phyloP scores from a whole-genome alignment of 2,329 filamentous ascomycete genomes.

The Colletotrichum cereale region DNA sequence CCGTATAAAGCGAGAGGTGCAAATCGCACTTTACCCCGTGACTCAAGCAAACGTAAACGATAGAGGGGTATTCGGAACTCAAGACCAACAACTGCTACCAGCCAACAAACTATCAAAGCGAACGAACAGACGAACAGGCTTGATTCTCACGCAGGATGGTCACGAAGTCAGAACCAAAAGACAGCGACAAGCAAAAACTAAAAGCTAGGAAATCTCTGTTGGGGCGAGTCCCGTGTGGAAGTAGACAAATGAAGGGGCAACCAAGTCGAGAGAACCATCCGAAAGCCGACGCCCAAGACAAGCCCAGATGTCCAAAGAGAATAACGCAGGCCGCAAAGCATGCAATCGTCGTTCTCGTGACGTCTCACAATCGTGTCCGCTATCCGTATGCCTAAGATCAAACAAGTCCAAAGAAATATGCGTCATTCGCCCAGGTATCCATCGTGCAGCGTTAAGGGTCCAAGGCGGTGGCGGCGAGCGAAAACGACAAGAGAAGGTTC shows the following conservation, averaged over 20 bases:
- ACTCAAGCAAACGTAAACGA: slow-evolving; percentile 8
- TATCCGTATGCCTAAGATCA: slow-evolving; percentile 41
- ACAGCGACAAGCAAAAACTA: slow-evolving; percentile 35
- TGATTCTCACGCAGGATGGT: slow-evolving; percentile 32
- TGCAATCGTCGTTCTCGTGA: slow-evolving; percentile 39
- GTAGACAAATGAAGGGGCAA: slow-evolving; percentile 38
- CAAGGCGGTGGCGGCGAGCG: slow-evolving; percentile 34
- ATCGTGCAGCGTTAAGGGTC: slow-evolving; percentile 39
- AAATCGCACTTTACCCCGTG: background rate
- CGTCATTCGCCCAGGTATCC: slow-evolving; percentile 40
- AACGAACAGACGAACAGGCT: slow-evolving; percentile 22
- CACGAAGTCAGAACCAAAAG: slow-evolving; percentile 33
- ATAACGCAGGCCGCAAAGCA: slow-evolving; percentile 33
- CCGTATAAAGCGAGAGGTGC: background rate
- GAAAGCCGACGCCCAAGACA: slow-evolving; percentile 36
- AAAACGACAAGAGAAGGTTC: slow-evolving; percentile 30
- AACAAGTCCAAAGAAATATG: slow-evolving; percentile 41
- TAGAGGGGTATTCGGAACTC: slow-evolving; percentile 24
- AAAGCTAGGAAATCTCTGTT: slow-evolving; percentile 41
- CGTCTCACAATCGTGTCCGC: slow-evolving; percentile 40
- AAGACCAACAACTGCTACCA: background rate
- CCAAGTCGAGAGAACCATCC: slow-evolving; percentile 32
- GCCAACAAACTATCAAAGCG: slow-evolving; percentile 6
- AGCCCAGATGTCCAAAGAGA: slow-evolving; percentile 35
- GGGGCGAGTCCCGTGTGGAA: slow-evolving; percentile 33